Base-by-base conservation (phyloP, 192 early-diverging fungal genomes). In the Martensiomyces pterosporus region DNA sequence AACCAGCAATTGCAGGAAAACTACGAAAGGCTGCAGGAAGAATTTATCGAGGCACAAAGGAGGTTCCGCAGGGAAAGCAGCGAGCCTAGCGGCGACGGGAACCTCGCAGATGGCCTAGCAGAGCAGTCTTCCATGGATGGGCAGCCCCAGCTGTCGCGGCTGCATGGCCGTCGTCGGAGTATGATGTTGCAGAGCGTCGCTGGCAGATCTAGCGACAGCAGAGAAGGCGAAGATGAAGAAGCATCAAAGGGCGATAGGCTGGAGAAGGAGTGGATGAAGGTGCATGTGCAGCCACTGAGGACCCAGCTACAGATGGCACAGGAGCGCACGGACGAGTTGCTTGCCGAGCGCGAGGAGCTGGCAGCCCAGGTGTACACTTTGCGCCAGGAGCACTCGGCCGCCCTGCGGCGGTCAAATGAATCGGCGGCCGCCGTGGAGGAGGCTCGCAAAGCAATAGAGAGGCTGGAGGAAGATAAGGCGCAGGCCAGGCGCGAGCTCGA, bases 1-100 rank as follows among this genome's bases (percentile, higher is more conserved):
- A 73, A 73, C 41, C 62, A 65, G 42, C 62, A 65, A 38, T 53
- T 73, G 21, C 62, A 73, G 33, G 40, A 57, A 32, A 38, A 37
- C 51, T 61, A 61, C 21, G 49, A 60, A 19, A 13, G 23, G 19
- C 36, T 65, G 32, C 57, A 52, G 33, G 34, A 14, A 7, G 62
- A 73, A 41, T 58, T 60, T 44, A 41, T 47, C 10, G 48, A 50
- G 5, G 15, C 51, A 2, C 55, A 49, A 12, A 19, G 34, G 13
- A 60, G 32, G 36, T 39, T 59, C n/a, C n/a, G n/a, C n/a, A n/a
- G n/a, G n/a, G n/a, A n/a, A n/a, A n/a, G n/a, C n/a, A n/a, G n/a
- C n/a, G n/a, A n/a, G n/a, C n/a, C n/a, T n/a, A n/a, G n/a, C n/a
- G n/a, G n/a, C n/a, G n/a, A n/a, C n/a, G n/a, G n/a, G n/a, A n/a